A percentile compares a stretch with the other conserved stretches of the same genome.
Evolutionary conservation across 176 grass and related monocot genomes (phyloP).

Genomic region (Saccharum spontaneum): DNA sequence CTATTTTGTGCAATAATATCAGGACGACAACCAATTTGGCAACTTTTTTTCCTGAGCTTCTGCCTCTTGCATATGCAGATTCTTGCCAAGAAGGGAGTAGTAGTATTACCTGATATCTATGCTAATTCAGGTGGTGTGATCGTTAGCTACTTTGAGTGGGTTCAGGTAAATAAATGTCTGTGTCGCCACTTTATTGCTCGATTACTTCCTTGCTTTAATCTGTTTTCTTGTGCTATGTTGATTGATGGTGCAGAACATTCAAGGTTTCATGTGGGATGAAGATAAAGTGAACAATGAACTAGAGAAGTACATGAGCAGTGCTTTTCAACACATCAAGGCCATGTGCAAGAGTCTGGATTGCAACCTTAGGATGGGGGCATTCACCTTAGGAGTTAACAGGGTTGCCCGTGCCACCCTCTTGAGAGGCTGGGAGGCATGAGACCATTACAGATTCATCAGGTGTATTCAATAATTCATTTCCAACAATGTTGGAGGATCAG

Average conservation of each 20-base stretch:
- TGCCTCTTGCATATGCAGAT: constrained; percentile 51
- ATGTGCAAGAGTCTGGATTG: constrained; percentile 88
- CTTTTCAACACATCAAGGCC: constrained; percentile 77
- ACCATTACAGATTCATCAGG: background rate
- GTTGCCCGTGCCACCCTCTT: constrained; percentile 89
- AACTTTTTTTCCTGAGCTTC: background rate
- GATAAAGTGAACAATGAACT: constrained; percentile 94
- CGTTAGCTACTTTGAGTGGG: constrained; percentile 98
- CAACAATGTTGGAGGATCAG: constrained; percentile 17
- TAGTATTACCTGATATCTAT: constrained; percentile 93
- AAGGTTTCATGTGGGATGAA: constrained; percentile 99
- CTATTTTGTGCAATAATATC: background rate
- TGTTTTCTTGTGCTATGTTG: constrained; percentile 15
- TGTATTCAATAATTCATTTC: constrained; percentile 18
- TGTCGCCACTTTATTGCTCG: background rate
- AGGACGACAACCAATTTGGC: background rate
- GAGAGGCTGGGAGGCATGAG: constrained; percentile 92
- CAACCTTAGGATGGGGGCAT: constrained; percentile 95
- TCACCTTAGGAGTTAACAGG: constrained; percentile 89
- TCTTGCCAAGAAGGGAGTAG: constrained; percentile 79
- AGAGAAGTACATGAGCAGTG: constrained; percentile 84
- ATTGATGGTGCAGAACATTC: constrained; percentile 71
- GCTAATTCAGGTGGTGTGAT: constrained; percentile 93
- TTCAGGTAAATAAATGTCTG: constrained; percentile 81
- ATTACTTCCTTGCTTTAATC: constrained; percentile 16